Evolutionary conservation across 352 stramenopile genomes (phyloP).

Genomic region (Phytophthora crassamura): DNA sequence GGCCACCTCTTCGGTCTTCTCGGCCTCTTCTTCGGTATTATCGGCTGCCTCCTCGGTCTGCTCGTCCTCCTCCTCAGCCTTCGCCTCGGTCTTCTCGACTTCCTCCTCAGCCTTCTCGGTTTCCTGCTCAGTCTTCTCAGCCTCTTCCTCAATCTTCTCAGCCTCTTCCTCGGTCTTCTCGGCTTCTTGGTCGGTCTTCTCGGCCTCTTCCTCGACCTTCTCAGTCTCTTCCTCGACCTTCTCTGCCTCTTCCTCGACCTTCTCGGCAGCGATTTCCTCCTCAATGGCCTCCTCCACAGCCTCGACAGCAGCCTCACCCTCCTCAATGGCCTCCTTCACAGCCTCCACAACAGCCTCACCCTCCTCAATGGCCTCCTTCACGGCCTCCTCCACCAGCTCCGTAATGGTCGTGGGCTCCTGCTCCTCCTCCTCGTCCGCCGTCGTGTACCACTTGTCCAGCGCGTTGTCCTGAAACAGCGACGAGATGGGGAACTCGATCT

Average conservation of each 20-base stretch:
- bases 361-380: conserved; percentile 29
- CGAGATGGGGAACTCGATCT: conserved; percentile 80
- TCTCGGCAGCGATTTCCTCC: conserved; percentile 11
- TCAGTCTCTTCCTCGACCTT: conserved; percentile 22
- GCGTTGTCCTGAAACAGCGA: conserved; percentile 69
- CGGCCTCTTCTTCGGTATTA: conserved; percentile 24
- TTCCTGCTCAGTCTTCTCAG: conserved; percentile 3
- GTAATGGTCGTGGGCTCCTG: conserved; percentile 45
- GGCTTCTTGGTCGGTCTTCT: conserved; percentile 13
- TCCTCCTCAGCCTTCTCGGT: conserved; percentile 8
- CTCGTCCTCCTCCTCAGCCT: conserved; percentile 9
- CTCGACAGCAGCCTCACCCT: background rate
- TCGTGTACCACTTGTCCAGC: conserved; percentile 79
- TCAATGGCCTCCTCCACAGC: conserved; percentile 16
- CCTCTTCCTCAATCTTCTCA: conserved; percentile 6
- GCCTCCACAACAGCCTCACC: conserved; percentile 22
- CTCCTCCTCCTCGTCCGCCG: conserved; percentile 54
- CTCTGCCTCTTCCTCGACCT: conserved; percentile 14
- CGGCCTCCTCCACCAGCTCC: conserved; percentile 35
- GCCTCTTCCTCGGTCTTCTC: conserved; percentile 19
- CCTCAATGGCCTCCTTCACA: conserved; percentile 6
- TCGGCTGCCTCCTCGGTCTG: conserved; percentile 19
- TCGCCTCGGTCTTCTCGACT: conserved; percentile 5
- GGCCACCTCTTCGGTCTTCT: conserved; percentile 19
- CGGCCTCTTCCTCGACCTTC: conserved; percentile 8